A percentile compares a stretch with the other conserved stretches of the same genome.
phyloP scores from a whole-genome alignment of 371 early-diverging fungal genomes.

The Mortierella sp. region DNA sequence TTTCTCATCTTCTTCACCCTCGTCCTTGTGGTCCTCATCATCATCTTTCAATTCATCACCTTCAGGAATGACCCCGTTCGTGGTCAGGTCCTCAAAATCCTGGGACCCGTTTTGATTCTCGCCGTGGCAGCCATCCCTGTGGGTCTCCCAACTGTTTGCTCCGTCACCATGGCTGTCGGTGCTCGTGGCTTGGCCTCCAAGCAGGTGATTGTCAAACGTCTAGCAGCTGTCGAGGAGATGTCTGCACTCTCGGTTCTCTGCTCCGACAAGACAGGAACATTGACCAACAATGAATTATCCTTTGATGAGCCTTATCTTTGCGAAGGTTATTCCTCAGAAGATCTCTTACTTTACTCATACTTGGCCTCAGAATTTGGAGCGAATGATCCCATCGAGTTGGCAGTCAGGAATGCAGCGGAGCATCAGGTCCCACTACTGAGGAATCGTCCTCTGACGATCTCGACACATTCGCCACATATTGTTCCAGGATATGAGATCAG shows the following conservation, averaged over 20 bases:
- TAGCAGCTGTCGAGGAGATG: slow-evolving; percentile 95
- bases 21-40: slow-evolving; percentile 78
- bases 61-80: slow-evolving; percentile 33
- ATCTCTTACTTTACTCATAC: slow-evolving; percentile 81
- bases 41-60: slow-evolving; percentile 69
- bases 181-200: slow-evolving; percentile 89
- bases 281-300: slow-evolving; percentile 91
- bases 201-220: slow-evolving; percentile 93
- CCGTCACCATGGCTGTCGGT: slow-evolving; percentile 96
- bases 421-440: slow-evolving; percentile 67
- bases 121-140: slow-evolving; percentile 96
- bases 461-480: slow-evolving; percentile 57
- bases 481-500: slow-evolving; percentile 87
- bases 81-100: slow-evolving; percentile 43
- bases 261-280: slow-evolving; percentile 97
- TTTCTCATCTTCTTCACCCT: slow-evolving; percentile 56
- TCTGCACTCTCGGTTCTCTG: slow-evolving; percentile 94
- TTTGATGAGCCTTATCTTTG: slow-evolving; percentile 86
- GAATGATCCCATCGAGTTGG: slow-evolving; percentile 88
- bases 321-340: slow-evolving; percentile 77
- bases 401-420: slow-evolving; percentile 83
- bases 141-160: slow-evolving; percentile 93
- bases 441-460: slow-evolving; percentile 56
- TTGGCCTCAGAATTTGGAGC: slow-evolving; percentile 89
- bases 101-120: slow-evolving; percentile 68